These are phyloP conservation scores for Pleurotus tuoliensis DNA, from an alignment of 768 basidiomycete genomes.

Conservation along the genomic window DNA sequence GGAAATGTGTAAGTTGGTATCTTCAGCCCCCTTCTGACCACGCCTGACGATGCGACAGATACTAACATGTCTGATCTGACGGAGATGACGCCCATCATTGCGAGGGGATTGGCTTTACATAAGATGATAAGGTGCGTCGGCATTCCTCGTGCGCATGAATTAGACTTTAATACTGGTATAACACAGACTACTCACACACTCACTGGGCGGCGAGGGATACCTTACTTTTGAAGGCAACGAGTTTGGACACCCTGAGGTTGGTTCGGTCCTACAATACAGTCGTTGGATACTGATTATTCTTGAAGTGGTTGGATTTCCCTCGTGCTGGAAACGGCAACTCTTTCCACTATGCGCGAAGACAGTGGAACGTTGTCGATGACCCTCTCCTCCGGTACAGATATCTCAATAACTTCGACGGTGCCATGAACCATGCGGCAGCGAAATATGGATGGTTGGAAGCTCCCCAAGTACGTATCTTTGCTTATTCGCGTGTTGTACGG, in stretches of 20 bases:
- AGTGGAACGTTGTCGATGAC: conserved; percentile 96
- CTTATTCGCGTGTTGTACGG: background rate
- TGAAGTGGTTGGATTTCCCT: conserved; percentile 97
- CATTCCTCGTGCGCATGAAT: background rate
- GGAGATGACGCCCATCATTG: conserved; percentile 77
- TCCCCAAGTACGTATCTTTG: conserved; percentile 55
- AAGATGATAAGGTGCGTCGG: conserved; percentile 88
- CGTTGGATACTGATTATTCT: conserved; percentile 5
- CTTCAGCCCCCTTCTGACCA: background rate
- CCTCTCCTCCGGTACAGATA: conserved; percentile 83
- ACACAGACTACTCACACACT: conserved; percentile 78
- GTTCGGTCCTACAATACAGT: conserved; percentile 8
- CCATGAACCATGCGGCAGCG: conserved; percentile 86
- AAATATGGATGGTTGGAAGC: conserved; percentile 82
- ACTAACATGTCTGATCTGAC: conserved; percentile 91
- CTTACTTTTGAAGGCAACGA: conserved; percentile 98
- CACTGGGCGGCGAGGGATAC: conserved; percentile 95
- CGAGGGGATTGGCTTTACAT: conserved; percentile 89
- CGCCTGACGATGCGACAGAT: conserved; percentile 39
- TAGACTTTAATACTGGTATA: too few species aligned
- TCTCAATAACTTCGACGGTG: conserved; percentile 88
- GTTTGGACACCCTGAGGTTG: conserved; percentile 95
- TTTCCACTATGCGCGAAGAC: conserved; percentile 94
- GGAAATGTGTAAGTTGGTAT: conserved; percentile 84
- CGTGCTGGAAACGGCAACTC: conserved; percentile 94